A percentile compares a stretch with the other conserved stretches of the same genome.
Evolutionary conservation across 345 rosid species (phyloP).

Genomic region (Tarenaya hassleriana): DNA sequence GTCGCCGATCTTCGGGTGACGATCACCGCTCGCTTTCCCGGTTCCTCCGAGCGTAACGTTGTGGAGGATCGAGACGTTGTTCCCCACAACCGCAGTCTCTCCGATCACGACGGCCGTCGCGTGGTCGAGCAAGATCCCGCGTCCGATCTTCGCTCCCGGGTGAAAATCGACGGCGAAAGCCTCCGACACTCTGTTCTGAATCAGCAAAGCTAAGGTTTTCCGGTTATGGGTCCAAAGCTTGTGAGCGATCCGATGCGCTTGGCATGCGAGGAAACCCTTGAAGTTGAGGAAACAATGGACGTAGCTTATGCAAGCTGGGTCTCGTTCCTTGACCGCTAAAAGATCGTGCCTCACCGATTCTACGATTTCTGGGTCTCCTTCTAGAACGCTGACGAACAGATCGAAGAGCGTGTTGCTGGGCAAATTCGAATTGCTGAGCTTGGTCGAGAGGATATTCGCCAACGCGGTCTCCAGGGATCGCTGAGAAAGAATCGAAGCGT

Average conservation of each 20-base stretch:
- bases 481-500: constrained; percentile 52
- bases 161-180: constrained; percentile 72
- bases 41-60: constrained; percentile 89
- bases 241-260: constrained; percentile 75
- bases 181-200: constrained; percentile 71
- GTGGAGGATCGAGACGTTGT: constrained; percentile 81
- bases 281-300: constrained; percentile 67
- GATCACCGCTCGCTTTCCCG: constrained; percentile 64
- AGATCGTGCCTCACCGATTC: constrained; percentile 51
- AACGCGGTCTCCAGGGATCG: constrained; percentile 49
- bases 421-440: constrained; percentile 51
- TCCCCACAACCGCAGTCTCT: constrained; percentile 86
- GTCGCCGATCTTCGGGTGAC: constrained; percentile 88
- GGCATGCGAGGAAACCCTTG: constrained; percentile 72
- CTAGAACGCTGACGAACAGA: constrained; percentile 44
- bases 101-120: constrained; percentile 79
- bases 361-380: constrained; percentile 42
- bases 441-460: constrained; percentile 58
- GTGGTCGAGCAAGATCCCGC: constrained; percentile 69
- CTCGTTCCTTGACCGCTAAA: constrained; percentile 62
- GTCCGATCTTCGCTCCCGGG: constrained; percentile 77
- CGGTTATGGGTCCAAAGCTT: constrained; percentile 62
- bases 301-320: constrained; percentile 75
- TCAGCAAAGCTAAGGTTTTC: constrained; percentile 50
- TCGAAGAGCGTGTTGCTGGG: constrained; percentile 45